phyloP scores from a whole-genome alignment of 164 flowering plant species.

The Chloranthus sessilifolius region DNA sequence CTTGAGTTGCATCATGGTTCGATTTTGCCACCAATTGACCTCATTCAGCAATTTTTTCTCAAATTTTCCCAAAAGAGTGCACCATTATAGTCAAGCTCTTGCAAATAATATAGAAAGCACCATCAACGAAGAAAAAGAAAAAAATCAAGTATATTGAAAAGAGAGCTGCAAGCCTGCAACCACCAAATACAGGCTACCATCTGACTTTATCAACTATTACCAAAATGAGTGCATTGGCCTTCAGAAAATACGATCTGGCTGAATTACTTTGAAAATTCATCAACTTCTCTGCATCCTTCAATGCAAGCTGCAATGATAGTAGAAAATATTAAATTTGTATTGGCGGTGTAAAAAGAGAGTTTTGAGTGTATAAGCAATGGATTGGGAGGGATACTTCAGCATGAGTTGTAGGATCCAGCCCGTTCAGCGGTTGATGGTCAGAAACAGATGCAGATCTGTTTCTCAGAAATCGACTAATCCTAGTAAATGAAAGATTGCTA shows the following conservation, averaged over 20 bases:
- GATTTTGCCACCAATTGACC: too few species aligned
- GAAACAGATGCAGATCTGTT: constrained; percentile 68
- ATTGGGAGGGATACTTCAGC: constrained; percentile 61
- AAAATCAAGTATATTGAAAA: too few species aligned
- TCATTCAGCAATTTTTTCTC: too few species aligned
- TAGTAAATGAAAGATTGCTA: constrained; percentile 23
- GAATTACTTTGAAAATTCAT: constrained; percentile 39
- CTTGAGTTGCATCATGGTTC: too few species aligned
- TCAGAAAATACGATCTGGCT: constrained; percentile 57
- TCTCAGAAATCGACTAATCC: constrained; percentile 63
- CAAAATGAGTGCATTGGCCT: constrained; percentile 72
- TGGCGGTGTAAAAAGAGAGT: background rate
- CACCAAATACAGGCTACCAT: too few species aligned
- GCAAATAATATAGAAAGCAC: too few species aligned
- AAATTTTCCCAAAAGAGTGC: too few species aligned
- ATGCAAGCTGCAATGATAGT: constrained; percentile 60
- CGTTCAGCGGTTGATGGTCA: constrained; percentile 69
- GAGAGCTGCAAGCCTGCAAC: too few species aligned
- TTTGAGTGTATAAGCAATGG: constrained; percentile 7
- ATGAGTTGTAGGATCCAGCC: constrained; percentile 84
- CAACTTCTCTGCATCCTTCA: constrained; percentile 93
- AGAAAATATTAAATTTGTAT: constrained; percentile 1
- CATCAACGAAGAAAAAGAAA: too few species aligned
- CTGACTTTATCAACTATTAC: constrained; percentile 47
- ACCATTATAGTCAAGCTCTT: too few species aligned